Base-by-base conservation (phyloP, 2,329 filamentous ascomycete genomes). In the Phaeosphaeria sp. region DNA sequence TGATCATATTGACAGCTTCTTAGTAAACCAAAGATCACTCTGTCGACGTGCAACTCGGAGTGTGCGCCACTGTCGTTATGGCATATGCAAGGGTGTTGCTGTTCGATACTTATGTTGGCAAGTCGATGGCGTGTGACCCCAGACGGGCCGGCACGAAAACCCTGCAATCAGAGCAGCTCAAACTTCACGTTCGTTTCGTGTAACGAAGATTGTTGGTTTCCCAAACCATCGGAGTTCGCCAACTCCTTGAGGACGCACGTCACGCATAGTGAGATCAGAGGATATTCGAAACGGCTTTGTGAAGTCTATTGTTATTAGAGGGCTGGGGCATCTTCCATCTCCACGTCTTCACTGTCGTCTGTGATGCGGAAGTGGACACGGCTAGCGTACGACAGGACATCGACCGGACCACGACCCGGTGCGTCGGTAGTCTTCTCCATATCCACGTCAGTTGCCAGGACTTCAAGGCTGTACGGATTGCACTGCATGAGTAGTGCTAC, bases 401-500 rank as follows among this genome's bases (percentile, higher is more conserved):
- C 42, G 7, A 21, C n/a, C n/a, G 11, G 40, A 43, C 40, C 40
- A 43, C 40, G 17, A 44, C 42, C 42, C 18, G 18, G 18, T 8
- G 7, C 6, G 21, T 47, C 45, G 45, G 45, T 18, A 18, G 4
- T 11, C 6, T 6, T 30, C 13, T 27, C 17, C 45, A 47, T 30
- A 18, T 27, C 45, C 30, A 30, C 22, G 45, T 30, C 22, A 15
- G 21, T 30, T n/a, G 45, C 45, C 6, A 47, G 4, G n/a, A 47
- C 13, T 18, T 18, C 24, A 21, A 47, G 22, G 15, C 15, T 24
- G 24, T 15, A 21, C 17, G 47, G 27, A 49, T 49, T 13, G 30
- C 47, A 49, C 47, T 21, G 30, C 47, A 49, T 49, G n/a, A 49
- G 27, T 49, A 36, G 47, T 49, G 47, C 25, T 17, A 49, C 30